Conservation (phyloP, 2,329 filamentous ascomycete genomes). For the Chaetomiaceae sp. region DNA sequence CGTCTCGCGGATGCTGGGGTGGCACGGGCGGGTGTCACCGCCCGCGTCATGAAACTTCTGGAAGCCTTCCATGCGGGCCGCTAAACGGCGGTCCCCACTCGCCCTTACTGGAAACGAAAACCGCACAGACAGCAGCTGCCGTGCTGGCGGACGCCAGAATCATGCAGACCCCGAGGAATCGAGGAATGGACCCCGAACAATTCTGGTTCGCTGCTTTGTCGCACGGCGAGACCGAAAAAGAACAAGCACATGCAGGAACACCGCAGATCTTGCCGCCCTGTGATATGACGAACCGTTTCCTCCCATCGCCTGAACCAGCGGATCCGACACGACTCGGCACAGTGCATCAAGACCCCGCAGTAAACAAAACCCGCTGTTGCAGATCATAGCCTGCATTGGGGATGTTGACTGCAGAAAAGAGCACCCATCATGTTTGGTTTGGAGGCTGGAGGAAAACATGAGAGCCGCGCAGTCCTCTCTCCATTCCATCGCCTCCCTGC, state of each 20-base stretch:
- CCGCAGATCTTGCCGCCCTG: not conserved
- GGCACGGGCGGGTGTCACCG: no score
- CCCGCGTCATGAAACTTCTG: not conserved
- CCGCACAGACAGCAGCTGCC: not conserved
- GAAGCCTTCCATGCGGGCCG: constrained; percentile 1
- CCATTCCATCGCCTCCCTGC: no score
- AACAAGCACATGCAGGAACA: not conserved
- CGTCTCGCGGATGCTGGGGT: not conserved
- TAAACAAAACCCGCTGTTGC: not conserved
- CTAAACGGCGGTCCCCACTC: not conserved
- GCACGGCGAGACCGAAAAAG: not conserved
- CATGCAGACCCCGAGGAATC: not conserved
- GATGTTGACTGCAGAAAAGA: no score
- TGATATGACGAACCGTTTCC: not conserved
- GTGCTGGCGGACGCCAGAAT: not conserved
- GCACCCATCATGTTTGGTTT: no score
- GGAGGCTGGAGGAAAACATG: no score
- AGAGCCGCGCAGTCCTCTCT: no score
- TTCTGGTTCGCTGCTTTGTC: not conserved
- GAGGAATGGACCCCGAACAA: no score
- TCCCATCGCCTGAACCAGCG: not conserved
- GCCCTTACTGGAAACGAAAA: not conserved
- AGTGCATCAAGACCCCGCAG: not conserved
- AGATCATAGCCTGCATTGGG: no score
- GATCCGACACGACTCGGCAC: not conserved